Evolutionary conservation across 495 filamentous ascomycete species (phyloP).

Genomic region (Talaromyces proteolyticus): DNA sequence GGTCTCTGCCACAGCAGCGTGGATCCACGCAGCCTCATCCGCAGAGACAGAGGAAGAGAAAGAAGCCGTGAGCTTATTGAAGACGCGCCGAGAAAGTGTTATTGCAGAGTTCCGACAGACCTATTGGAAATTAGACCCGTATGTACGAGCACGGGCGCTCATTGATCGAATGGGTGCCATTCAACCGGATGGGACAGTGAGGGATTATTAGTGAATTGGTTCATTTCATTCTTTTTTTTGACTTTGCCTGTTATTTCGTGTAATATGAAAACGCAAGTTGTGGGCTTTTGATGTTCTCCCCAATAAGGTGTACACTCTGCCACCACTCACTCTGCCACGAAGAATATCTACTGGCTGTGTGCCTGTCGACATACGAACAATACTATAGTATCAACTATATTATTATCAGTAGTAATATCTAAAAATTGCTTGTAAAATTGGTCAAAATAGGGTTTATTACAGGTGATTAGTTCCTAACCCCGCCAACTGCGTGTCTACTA

Average conservation of each 20-base stretch:
- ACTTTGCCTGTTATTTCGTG: neutral
- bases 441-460: neutral
- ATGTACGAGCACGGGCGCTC: slow-evolving; percentile 52
- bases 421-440: neutral
- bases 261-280: neutral
- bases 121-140: slow-evolving; percentile 69
- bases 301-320: neutral
- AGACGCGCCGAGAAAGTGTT: neutral
- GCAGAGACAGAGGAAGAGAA: slow-evolving; percentile 28
- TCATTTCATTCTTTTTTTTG: neutral
- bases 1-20: slow-evolving; percentile 60
- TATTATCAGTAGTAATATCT: neutral
- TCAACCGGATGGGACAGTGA: slow-evolving; percentile 33
- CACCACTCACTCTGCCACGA: neutral
- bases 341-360: neutral
- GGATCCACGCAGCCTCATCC: slow-evolving; percentile 44
- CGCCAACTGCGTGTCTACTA: neutral
- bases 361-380: neutral
- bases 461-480: neutral
- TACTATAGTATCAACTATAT: neutral
- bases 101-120: slow-evolving; percentile 37
- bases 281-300: neutral
- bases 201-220: neutral
- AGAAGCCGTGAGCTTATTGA: neutral
- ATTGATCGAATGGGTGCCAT: slow-evolving; percentile 62